Base-by-base conservation (phyloP, 2,329 filamentous ascomycete species). In the Epichloe coenophiala region DNA sequence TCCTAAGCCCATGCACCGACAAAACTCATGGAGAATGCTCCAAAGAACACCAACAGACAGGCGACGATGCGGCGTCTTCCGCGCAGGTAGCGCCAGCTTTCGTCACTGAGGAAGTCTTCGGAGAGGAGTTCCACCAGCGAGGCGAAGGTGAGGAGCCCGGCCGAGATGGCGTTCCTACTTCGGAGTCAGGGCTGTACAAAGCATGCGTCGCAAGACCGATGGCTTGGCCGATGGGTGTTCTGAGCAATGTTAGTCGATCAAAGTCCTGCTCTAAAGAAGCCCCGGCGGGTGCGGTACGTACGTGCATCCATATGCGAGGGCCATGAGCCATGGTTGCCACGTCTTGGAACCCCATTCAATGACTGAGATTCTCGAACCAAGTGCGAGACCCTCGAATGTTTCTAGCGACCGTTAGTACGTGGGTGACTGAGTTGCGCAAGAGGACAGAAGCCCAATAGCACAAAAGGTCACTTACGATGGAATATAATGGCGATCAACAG, bases 401-500 rank as follows among this genome's bases (percentile, higher is more conserved):
- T 76, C 50, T 52, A 12, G 9, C 17, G 17, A 15, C 21, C 8
- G 9, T 23, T 21, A 40, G 21, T 31, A 13, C 27, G 7, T 15
- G 42, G 13, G 8, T 3, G 5, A 7, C 8, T 19, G 42, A 2
- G 13, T 31, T 31, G 3, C 7, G 15, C 21, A 33, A 0, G 5
- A 21, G 21, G 42, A 44, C 15, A n/a, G 9, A 15, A 12, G 21
- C 12, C 13, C 4, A 5, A 11, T 23, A n/a, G 42, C 27, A 15
- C 41, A 12, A 19, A n/a, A 21, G 13, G n/a, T 13, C 9, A 35
- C 50, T 27, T 23, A 52, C 50, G 84, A 60, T 91, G 86, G 65
- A 90, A 90, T 48, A 78, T 76, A 58, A 91, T 88, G 47, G 86
- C 86, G 45, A 89, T 75, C 1, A 90, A 74, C 52, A 91, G 80